Evolutionary conservation across 2,329 filamentous ascomycete genomes (phyloP), one percentile per base, ranked within the genome.

Genomic region (Ophiostoma quercus): DNA sequence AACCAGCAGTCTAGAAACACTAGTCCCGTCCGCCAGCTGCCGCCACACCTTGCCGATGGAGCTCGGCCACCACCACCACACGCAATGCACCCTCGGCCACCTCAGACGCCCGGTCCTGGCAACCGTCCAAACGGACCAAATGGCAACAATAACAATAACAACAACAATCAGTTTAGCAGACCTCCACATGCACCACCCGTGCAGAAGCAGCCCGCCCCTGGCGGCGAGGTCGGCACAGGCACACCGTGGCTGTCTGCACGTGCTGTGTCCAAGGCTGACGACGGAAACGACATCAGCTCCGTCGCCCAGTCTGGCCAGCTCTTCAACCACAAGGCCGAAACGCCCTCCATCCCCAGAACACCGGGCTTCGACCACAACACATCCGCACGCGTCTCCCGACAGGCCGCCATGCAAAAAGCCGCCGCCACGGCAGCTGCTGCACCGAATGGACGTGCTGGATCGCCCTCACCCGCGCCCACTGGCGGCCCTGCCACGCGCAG

Each of bases 341-440:
- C 89, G 72, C 93, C 94, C 0, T 95, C 93, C 0, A 93, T 97
- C 76, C 87, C 92, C 72, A 94, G 94, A 77, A 97, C 94, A 0
- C 90, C 91, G 0, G 94, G 94, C 2, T 85, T 97, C 54, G 92
- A 97, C 75, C 92, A 96, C 76, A 88, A 81, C 29, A 89, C 87
- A 68, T 94, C 91, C 3, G 37, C 65, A 22, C 65, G 65, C 2
- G 5, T 66, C 22, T 66, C 65, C 4, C 22, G 65, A 32, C 65
- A 66, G 39, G 39, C 39, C 6, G 65, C 39, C 11, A 14, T 66
- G 65, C 65, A 66, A 7, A 66, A 12, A n/a, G 69, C 47, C 1
- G 68, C 60, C 25, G 60, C 70, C 6, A 68, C 57, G 6, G 25
- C 57, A 16, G 57, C 25, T 51, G 47, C 47, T 51, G 16, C 19